Evolutionary conservation across 2,329 filamentous ascomycete genomes (phyloP), one percentile per base, ranked within the genome.

Genomic region (Alternaria dauci): DNA sequence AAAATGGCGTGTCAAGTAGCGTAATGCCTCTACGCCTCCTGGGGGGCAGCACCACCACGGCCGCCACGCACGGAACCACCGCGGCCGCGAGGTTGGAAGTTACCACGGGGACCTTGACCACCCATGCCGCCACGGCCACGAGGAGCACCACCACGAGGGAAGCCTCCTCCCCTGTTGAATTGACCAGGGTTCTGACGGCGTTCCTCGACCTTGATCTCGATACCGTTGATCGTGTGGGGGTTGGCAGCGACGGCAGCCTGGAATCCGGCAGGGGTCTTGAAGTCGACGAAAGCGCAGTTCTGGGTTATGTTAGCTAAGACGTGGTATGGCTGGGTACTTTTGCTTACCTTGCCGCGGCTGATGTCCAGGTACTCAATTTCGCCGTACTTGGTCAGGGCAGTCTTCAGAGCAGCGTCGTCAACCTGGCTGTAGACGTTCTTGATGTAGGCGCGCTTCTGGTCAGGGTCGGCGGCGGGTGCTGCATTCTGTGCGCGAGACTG

Each of bases 271-370:
- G 88, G 77, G 47, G 90, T 91, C 75, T 89, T 91, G 80, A 95
- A 99, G 79, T 99, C 95, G 61, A 97, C 92, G 76, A 98, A 98
- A 26, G 95, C 95, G 75, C 93, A 97, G 85, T 95, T 97, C 94
- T 96, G 76, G 28, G 38, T 2, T 8, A 8, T 23, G 52, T 77
- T 64, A 78, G 70, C 52, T 54, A 14, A 3, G 16, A 26, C 18
- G 38, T 56, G 4, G 8, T 20, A 5, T 55, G 5, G 38, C 12
- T 12, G 16, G 9, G 8, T 8, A 41, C 16, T 11, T n/a, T 48
- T 26, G 70, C 82, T 73, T 84, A 97, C 94, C 91, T 97, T 97
- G 72, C 80, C 81, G 66, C 87, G 85, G 76, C 84, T 88, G 68
- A 89, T 84, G 72, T 89, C 87, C 70, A 88, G 87, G 75, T 89